Conservation (phyloP, 2,329 filamentous ascomycete species). For the Pseudogymnoascus sp. region DNA sequence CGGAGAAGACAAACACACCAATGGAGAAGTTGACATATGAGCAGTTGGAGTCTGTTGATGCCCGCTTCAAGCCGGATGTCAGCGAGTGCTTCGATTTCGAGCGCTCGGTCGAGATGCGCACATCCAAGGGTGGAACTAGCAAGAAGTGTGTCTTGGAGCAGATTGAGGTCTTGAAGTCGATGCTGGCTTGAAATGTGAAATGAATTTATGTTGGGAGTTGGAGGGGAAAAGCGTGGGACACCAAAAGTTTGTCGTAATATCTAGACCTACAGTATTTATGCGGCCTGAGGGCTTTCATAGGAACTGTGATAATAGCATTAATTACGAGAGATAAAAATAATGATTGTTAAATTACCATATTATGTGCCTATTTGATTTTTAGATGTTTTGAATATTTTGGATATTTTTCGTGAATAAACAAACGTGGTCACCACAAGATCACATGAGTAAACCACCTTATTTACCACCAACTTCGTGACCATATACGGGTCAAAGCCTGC, state of each 20-base stretch:
- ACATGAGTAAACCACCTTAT: neutral
- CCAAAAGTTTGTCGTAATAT: neutral
- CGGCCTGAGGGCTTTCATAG: neutral
- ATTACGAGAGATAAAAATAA: neutral
- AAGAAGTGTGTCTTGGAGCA: slow-evolving; percentile 57
- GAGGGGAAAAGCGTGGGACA: neutral
- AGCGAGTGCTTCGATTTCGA: slow-evolving; percentile 69
- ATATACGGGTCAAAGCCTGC: neutral
- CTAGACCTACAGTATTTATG: neutral
- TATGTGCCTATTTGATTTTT: neutral
- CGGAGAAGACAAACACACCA: slow-evolving; percentile 54
- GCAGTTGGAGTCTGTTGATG: slow-evolving; percentile 60
- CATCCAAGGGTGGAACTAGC: slow-evolving; percentile 71
- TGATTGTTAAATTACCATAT: neutral
- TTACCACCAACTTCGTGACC: neutral
- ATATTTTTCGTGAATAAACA: neutral
- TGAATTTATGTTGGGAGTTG: slow-evolving; percentile 5
- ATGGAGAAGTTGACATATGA: slow-evolving; percentile 63
- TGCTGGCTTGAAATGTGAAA: slow-evolving; percentile 22
- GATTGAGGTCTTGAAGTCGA: slow-evolving; percentile 42
- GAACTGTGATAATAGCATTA: neutral
- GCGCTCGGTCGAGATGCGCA: slow-evolving; percentile 70
- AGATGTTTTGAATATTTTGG: neutral
- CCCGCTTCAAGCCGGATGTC: slow-evolving; percentile 64
- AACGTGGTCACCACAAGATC: neutral